Base-by-base conservation (phyloP, 2,329 filamentous ascomycete genomes). In the Alternaria incomplexa region DNA sequence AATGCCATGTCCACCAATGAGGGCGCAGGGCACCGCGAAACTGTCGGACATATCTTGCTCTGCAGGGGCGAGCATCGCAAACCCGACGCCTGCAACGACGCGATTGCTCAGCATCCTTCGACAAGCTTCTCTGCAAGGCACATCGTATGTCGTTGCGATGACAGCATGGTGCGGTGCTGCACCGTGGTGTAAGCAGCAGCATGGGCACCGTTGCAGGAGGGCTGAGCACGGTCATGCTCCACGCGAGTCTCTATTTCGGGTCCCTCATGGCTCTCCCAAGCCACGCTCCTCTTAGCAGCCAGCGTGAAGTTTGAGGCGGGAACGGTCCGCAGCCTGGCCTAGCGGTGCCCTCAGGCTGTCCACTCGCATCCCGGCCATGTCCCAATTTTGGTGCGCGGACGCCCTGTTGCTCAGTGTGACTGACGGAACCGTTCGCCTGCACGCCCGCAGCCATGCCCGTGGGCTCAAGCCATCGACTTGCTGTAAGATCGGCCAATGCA, bases 301-400 rank as follows among this genome's bases (percentile, higher is more conserved):
- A 66, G 62, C 71, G 64, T 63, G 69, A 63, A 70, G 69, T 73
- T 67, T 73, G 71, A 73, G 64, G 71, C 74, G 74, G 77, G 76
- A 77, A 75, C 76, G 77, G 77, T 78, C 77, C 77, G 77, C 74
- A 72, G 71, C 66, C 73, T 76, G 74, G 75, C 71, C 68, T 66
- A 71, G 70, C 70, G 65, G 61, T 65, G 63, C 50, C 54, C 56
- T 58, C 47, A 47, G 59, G 62, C 62, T 59, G 63, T 62, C 67
- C 68, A 65, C 61, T 66, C 66, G 64, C 57, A 55, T 52, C 69
- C 64, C 58, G 47, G 62, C 65, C 64, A 58, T 64, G 65, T 68
- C 68, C 74, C 72, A 76, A 74, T 58, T 73, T 73, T 73, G 73
- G 74, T 62, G 73, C 72, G 64, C 68, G 65, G 73, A 71, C 66